phyloP scores from a whole-genome alignment of 371 early-diverging fungal species.

The Syncephalastrum contaminatum region DNA sequence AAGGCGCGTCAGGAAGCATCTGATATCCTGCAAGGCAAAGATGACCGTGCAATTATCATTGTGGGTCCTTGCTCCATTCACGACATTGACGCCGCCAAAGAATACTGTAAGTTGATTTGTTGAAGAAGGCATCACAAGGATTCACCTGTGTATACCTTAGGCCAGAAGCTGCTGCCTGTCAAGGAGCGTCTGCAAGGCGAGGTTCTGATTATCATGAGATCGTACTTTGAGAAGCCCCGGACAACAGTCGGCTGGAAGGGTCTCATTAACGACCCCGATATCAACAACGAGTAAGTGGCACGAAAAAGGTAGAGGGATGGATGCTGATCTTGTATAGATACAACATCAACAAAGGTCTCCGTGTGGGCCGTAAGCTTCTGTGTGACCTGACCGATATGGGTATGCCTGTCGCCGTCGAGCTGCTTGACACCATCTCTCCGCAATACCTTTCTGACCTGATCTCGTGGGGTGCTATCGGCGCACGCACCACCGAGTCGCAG shows the following conservation, averaged over 20 bases:
- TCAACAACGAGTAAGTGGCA: constrained; percentile 65
- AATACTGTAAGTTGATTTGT: constrained; percentile 55
- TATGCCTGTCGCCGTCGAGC: constrained; percentile 85
- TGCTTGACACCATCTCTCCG: constrained; percentile 93
- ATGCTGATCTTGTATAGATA: constrained; percentile 41
- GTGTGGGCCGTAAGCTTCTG: constrained; percentile 79
- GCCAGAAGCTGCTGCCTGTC: constrained; percentile 27
- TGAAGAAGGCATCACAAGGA: not conserved
- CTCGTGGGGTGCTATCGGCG: constrained; percentile 95
- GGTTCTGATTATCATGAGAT: constrained; percentile 85
- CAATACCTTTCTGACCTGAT: constrained; percentile 92
- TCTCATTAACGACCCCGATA: constrained; percentile 86
- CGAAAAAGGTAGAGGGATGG: not conserved
- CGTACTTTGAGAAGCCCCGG: constrained; percentile 94
- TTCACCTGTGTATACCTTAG: constrained; percentile 11
- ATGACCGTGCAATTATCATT: constrained; percentile 83
- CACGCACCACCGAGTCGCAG: constrained; percentile 92
- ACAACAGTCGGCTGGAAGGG: constrained; percentile 96
- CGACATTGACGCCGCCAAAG: constrained; percentile 81
- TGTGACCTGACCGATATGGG: constrained; percentile 75
- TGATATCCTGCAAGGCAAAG: constrained; percentile 70
- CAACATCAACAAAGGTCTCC: constrained; percentile 89
- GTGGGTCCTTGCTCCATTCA: constrained; percentile 97
- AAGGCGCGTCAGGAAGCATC: constrained; percentile 60
- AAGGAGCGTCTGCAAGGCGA: constrained; percentile 54